Evolutionary conservation across 176 grass and related monocot species (phyloP).

Genomic region (Saccharum officinarum): DNA sequence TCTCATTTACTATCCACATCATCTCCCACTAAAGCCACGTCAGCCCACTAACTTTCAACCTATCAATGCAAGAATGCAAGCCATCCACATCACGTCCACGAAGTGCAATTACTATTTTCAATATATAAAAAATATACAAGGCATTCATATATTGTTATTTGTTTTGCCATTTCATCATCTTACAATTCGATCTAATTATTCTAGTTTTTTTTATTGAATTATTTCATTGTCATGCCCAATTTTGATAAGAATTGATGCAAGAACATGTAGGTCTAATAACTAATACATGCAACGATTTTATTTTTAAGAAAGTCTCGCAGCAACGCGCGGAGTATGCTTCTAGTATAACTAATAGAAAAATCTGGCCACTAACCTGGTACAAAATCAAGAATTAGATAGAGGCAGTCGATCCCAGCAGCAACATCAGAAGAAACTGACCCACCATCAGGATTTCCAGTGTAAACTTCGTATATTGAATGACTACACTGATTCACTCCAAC

Average conservation of each 20-base stretch:
- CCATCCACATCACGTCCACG: neutral
- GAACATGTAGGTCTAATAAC: neutral
- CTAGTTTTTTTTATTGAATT: neutral
- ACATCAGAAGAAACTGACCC: constrained; percentile 68
- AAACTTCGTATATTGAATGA: constrained; percentile 72
- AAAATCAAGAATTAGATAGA: constrained; percentile 85
- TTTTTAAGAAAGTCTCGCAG: neutral
- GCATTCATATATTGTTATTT: neutral
- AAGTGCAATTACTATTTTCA: neutral
- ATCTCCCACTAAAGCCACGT: neutral
- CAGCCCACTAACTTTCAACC: neutral
- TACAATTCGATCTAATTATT: neutral
- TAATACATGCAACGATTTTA: neutral
- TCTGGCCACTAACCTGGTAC: constrained; percentile 60
- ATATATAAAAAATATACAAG: neutral
- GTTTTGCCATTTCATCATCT: neutral
- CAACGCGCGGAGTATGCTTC: neutral
- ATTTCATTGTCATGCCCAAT: neutral
- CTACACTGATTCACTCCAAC: constrained; percentile 68
- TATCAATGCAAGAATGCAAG: neutral
- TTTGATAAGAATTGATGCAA: neutral
- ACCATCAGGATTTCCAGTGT: constrained; percentile 66
- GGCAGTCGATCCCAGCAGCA: constrained; percentile 75
- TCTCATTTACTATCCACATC: neutral
- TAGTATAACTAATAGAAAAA: constrained; percentile 11